Conservation (phyloP, 768 basidiomycete species). For the Neoboletus magnificus region DNA sequence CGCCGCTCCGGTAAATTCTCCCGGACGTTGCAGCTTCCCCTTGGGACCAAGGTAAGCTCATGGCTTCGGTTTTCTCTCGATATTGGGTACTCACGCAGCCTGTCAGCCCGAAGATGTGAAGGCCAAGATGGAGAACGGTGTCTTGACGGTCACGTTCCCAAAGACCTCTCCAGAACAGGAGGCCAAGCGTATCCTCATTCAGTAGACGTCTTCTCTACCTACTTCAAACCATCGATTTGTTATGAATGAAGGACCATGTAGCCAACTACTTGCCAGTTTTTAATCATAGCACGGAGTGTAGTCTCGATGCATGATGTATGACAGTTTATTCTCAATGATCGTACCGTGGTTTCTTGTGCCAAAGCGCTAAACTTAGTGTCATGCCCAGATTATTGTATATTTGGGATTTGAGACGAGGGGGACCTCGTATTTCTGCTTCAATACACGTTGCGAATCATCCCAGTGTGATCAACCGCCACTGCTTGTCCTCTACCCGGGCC, state of each 20-base stretch:
- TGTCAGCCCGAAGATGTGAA: slow-evolving; percentile 44
- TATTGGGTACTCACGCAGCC: not conserved
- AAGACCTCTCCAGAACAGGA: slow-evolving; percentile 38
- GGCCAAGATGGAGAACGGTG: slow-evolving; percentile 46
- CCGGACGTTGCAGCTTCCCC: slow-evolving; percentile 43
- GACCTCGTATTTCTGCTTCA: not conserved
- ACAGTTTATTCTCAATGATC: not conserved
- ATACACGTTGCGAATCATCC: not conserved
- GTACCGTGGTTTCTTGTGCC: not conserved
- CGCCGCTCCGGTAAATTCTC: slow-evolving; percentile 45
- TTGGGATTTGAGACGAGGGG: not conserved
- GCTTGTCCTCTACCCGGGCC: not conserved
- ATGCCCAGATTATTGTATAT: not conserved
- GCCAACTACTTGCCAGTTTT: not conserved
- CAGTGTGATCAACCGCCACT: slow-evolving; percentile 11
- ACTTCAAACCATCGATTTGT: not conserved
- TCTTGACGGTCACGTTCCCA: slow-evolving; percentile 50
- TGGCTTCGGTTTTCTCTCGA: not conserved
- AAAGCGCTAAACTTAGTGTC: too few relatives aligned
- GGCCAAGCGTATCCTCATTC: slow-evolving; percentile 38
- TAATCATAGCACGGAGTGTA: not conserved
- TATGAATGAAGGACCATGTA: not conserved
- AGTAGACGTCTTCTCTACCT: not conserved
- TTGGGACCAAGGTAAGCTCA: slow-evolving; percentile 42
- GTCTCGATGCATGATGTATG: not conserved